phyloP scores from a whole-genome alignment of 805 yeast species.

The Candida sithepensis region DNA sequence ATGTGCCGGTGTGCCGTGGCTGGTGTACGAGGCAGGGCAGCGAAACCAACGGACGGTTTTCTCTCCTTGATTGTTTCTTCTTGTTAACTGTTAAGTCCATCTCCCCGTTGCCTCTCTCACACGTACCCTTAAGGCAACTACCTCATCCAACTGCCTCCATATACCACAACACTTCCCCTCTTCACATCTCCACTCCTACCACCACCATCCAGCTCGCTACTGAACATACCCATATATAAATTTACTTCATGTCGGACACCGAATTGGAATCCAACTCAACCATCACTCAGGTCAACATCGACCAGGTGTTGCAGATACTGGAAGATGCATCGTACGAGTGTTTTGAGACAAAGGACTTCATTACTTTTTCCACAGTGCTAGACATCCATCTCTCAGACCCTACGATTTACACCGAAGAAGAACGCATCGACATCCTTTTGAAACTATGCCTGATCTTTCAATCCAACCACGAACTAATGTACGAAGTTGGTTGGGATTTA shows the following conservation, averaged over 20 bases:
- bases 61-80: too few relatives aligned
- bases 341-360: constrained; percentile 50
- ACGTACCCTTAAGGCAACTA: too few relatives aligned
- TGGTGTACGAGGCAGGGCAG: too few relatives aligned
- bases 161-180: too few relatives aligned
- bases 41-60: too few relatives aligned
- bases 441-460: constrained; percentile 42
- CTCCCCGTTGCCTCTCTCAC: too few relatives aligned
- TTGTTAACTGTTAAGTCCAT: too few relatives aligned
- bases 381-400: constrained; percentile 59
- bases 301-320: constrained; percentile 12
- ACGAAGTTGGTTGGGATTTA: constrained; percentile 89
- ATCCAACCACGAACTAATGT: constrained; percentile 45
- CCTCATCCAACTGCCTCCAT: too few relatives aligned
- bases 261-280: constrained; percentile 10
- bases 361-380: constrained; percentile 68
- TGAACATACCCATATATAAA: too few relatives aligned
- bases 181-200: background rate
- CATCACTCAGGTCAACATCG: constrained; percentile 9
- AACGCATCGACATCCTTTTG: constrained; percentile 46
- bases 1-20: too few relatives aligned
- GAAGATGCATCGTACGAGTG: constrained; percentile 28
- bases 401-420: constrained; percentile 40
- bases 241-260: constrained; percentile 11
- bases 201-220: too few relatives aligned